phyloP scores from a whole-genome alignment of 768 basidiomycete genomes.

The Psilocybe subaeruginosa region DNA sequence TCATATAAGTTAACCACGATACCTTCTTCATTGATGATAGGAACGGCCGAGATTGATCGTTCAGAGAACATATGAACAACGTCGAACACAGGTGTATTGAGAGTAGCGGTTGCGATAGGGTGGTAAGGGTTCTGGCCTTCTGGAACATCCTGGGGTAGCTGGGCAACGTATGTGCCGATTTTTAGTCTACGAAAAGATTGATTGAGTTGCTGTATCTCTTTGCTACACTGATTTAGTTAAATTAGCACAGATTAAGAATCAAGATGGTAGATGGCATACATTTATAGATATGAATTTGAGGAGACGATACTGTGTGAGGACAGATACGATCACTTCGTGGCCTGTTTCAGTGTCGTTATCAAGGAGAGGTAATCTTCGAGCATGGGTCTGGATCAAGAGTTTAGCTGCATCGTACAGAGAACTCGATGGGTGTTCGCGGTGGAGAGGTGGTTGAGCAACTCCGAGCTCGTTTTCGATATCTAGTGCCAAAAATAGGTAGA shows the following conservation, averaged over 20 bases:
- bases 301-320: slow-evolving; percentile 95
- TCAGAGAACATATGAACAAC: slow-evolving; percentile 99
- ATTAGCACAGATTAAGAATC: slow-evolving; percentile 14
- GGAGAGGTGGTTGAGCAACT: slow-evolving; percentile 89
- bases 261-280: slow-evolving; percentile 46
- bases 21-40: slow-evolving; percentile 91
- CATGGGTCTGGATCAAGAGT: slow-evolving; percentile 92
- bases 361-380: slow-evolving; percentile 90
- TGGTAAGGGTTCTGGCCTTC: slow-evolving; percentile 74
- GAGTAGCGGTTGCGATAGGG: slow-evolving; percentile 90
- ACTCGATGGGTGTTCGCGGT: slow-evolving; percentile 85
- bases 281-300: slow-evolving; percentile 99
- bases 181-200: slow-evolving; percentile 81
- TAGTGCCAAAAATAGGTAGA: slow-evolving; percentile 33
- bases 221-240: slow-evolving; percentile 63
- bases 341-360: slow-evolving; percentile 93
- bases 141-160: slow-evolving; percentile 47
- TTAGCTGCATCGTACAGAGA: slow-evolving; percentile 90
- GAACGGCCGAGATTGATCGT: slow-evolving; percentile 93
- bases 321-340: slow-evolving; percentile 94
- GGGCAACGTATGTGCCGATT: slow-evolving; percentile 90
- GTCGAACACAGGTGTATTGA: slow-evolving; percentile 93
- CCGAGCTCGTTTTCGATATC: slow-evolving; percentile 93
- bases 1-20: slow-evolving; percentile 96
- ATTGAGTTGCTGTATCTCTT: slow-evolving; percentile 82